Evolutionary conservation across 108 stramenopile species (phyloP).

Genomic region (Craspedostauros australis): DNA sequence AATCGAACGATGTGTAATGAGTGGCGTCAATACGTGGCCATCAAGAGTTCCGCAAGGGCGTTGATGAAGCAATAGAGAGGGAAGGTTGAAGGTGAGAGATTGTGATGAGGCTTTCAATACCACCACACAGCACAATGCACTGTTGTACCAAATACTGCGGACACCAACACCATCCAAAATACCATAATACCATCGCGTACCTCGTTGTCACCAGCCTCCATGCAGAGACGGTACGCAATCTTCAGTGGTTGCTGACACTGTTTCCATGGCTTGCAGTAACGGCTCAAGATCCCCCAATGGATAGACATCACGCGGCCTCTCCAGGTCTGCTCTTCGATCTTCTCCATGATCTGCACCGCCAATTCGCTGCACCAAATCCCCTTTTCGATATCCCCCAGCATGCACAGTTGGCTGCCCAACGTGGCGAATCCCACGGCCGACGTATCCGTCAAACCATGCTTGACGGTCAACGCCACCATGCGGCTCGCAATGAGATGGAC

Average conservation of each 20-base stretch:
- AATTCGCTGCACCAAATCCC: slow-evolving; percentile 1
- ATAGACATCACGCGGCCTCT: slow-evolving; percentile 4
- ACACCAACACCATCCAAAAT: too few relatives aligned
- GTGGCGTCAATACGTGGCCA: too few relatives aligned
- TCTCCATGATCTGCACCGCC: background rate
- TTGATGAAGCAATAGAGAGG: too few relatives aligned
- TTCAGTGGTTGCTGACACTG: slow-evolving; percentile 4
- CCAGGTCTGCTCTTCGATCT: background rate
- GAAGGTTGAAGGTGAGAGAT: too few relatives aligned
- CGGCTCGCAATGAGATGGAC: background rate
- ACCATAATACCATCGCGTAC: too few relatives aligned
- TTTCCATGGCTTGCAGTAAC: background rate
- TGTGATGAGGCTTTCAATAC: too few relatives aligned
- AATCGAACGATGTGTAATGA: too few relatives aligned
- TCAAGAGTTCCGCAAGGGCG: too few relatives aligned
- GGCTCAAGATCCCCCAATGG: too few relatives aligned
- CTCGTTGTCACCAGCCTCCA: background rate
- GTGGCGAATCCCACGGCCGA: background rate
- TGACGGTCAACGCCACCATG: background rate
- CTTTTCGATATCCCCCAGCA: background rate
- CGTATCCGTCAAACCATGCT: background rate
- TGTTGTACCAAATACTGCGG: too few relatives aligned
- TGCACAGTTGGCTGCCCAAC: background rate
- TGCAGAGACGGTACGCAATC: slow-evolving; percentile 1
- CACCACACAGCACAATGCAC: too few relatives aligned